Conservation (phyloP, 2,329 filamentous ascomycete species). For the Fusarium duplospermum region DNA sequence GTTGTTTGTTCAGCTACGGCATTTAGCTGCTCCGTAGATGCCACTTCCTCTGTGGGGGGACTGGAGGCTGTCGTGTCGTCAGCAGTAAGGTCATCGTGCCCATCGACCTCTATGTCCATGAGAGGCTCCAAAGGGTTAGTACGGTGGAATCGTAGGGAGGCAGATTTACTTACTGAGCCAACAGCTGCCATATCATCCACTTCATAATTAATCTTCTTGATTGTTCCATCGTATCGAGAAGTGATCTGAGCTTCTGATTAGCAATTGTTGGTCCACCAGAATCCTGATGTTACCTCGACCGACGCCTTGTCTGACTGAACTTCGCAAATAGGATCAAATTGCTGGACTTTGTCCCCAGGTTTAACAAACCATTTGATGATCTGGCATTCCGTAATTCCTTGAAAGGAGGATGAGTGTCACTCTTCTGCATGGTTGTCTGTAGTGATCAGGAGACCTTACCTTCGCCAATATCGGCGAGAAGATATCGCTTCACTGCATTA, state of each 20-base stretch:
- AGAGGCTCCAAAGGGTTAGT: background rate
- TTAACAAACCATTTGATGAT: conserved; percentile 20
- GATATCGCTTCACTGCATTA: conserved; percentile 6
- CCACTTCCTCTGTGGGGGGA: background rate
- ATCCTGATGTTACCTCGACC: conserved; percentile 2
- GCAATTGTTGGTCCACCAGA: background rate
- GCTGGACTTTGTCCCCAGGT: conserved; percentile 2
- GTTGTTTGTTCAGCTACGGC: background rate
- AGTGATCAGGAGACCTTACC: background rate
- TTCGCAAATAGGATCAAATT: conserved; percentile 27
- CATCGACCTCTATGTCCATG: conserved; percentile 12
- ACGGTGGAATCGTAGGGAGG: background rate
- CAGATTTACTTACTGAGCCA: conserved; percentile 3
- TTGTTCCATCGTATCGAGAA: conserved; percentile 9
- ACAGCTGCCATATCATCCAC: conserved; percentile 9
- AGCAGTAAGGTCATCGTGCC: background rate
- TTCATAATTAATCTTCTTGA: conserved; percentile 11
- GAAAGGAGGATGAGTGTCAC: too few relatives aligned
- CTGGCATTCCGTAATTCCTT: conserved; percentile 26
- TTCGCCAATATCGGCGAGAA: conserved; percentile 26
- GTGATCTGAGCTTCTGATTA: conserved; percentile 11
- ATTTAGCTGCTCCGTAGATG: background rate
- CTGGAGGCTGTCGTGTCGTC: background rate
- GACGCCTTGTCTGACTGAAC: conserved; percentile 28
- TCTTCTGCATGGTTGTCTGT: background rate